phyloP scores from a whole-genome alignment of 768 basidiomycete species.

The Suillus plorans region DNA sequence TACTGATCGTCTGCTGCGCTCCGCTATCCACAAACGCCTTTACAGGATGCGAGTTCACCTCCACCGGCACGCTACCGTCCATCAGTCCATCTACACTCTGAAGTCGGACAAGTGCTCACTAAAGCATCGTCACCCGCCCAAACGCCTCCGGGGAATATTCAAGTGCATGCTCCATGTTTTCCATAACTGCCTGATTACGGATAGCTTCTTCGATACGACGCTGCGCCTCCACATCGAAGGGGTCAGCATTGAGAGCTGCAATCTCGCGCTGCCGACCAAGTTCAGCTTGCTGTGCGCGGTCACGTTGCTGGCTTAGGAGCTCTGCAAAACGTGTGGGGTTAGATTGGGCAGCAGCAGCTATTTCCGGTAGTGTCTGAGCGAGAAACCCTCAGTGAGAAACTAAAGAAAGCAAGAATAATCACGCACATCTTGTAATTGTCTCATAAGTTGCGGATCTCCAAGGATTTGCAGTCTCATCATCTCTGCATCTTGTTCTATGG shows the following conservation, averaged over 20 bases:
- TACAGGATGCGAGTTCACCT: constrained; percentile 87
- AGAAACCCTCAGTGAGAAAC: background rate
- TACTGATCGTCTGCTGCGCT: constrained; percentile 95
- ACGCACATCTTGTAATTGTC: constrained; percentile 65
- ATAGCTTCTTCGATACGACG: constrained; percentile 92
- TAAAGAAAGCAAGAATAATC: background rate
- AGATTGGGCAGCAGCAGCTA: constrained; percentile 67
- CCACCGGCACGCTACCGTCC: constrained; percentile 71
- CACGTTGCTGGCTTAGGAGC: constrained; percentile 62
- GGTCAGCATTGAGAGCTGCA: constrained; percentile 76
- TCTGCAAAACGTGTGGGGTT: constrained; percentile 76
- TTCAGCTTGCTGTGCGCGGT: constrained; percentile 54
- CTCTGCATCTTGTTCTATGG: constrained; percentile 80
- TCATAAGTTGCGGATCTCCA: constrained; percentile 80
- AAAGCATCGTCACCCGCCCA: constrained; percentile 95
- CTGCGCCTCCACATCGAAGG: constrained; percentile 92
- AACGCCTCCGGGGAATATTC: constrained; percentile 94
- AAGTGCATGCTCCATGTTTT: constrained; percentile 92
- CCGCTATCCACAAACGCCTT: constrained; percentile 99
- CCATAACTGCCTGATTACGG: constrained; percentile 81
- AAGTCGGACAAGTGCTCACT: constrained; percentile 50
- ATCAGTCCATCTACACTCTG: constrained; percentile 5
- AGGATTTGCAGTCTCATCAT: constrained; percentile 88
- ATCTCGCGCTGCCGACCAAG: constrained; percentile 60
- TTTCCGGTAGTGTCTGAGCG: constrained; percentile 78